Percentiles rank a stretch among this genome's conserved stretches.
phyloP scores from a whole-genome alignment of 169 alveolate species.

The Blepharisma undulans region DNA sequence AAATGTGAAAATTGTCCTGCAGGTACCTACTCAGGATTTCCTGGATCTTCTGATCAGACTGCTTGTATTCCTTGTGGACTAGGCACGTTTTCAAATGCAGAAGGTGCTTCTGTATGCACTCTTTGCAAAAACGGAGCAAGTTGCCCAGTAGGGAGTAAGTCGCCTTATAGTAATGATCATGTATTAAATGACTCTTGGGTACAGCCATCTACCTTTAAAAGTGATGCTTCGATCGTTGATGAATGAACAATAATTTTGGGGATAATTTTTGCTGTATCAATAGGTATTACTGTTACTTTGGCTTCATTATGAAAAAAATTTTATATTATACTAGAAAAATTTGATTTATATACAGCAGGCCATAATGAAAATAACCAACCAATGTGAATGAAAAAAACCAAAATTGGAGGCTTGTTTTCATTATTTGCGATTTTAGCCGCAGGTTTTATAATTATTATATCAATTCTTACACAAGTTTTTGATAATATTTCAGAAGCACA shows the following conservation, averaged over 20 bases:
- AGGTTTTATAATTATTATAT: neutral
- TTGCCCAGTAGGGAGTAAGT: neutral
- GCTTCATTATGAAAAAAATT: neutral
- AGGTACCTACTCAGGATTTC: neutral
- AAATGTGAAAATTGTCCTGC: neutral
- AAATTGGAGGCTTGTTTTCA: constrained; percentile 2
- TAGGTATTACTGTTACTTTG: neutral
- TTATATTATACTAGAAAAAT: neutral
- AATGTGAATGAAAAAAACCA: neutral
- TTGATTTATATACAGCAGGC: neutral
- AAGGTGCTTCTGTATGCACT: neutral
- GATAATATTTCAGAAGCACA: neutral
- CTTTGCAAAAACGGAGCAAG: neutral
- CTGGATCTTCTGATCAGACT: neutral
- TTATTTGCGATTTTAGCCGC: neutral
- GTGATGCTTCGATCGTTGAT: neutral
- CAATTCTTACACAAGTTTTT: neutral
- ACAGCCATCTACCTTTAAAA: neutral
- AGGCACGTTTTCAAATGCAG: neutral
- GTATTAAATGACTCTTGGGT: neutral
- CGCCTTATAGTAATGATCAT: neutral
- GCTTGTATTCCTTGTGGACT: neutral
- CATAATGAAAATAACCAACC: neutral
- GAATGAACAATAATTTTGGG: neutral
- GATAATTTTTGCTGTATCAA: neutral